Percentiles rank a stretch among this genome's conserved stretches.
phyloP scores from a whole-genome alignment of 495 filamentous ascomycete genomes.

The Tuber indicum region DNA sequence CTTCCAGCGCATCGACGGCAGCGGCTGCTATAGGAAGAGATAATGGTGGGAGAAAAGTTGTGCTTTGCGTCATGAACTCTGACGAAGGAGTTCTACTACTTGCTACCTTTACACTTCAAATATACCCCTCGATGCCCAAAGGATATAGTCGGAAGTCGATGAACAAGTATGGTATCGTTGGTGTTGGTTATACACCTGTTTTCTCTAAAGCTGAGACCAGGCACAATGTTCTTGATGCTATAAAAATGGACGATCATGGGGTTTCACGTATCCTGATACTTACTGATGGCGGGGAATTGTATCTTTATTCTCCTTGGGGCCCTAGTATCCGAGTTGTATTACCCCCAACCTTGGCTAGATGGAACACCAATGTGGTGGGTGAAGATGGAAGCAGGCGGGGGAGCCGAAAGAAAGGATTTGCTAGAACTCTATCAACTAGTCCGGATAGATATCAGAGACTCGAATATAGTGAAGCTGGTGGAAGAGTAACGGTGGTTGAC shows the following conservation, averaged over 20 bases:
- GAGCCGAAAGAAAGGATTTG: slow-evolving; percentile 40
- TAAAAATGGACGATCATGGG: slow-evolving; percentile 62
- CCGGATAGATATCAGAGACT: slow-evolving; percentile 37
- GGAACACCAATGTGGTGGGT: slow-evolving; percentile 42
- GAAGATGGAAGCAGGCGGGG: slow-evolving; percentile 41
- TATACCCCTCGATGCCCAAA: slow-evolving; percentile 35
- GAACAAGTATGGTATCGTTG: slow-evolving; percentile 27
- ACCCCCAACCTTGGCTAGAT: slow-evolving; percentile 44
- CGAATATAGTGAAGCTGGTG: slow-evolving; percentile 38
- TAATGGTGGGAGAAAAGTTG: slow-evolving; percentile 46
- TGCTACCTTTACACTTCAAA: slow-evolving; percentile 54
- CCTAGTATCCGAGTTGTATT: slow-evolving; percentile 53
- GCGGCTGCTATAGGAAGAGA: slow-evolving; percentile 43
- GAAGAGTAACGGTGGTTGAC: slow-evolving; percentile 40
- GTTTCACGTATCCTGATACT: slow-evolving; percentile 64
- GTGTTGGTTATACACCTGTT: slow-evolving; percentile 39
- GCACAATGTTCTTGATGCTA: slow-evolving; percentile 66
- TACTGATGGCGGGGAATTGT: slow-evolving; percentile 59
- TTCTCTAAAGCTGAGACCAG: slow-evolving; percentile 41
- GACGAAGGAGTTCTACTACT: slow-evolving; percentile 62
- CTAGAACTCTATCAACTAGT: slow-evolving; percentile 37
- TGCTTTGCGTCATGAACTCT: slow-evolving; percentile 63
- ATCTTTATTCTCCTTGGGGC: slow-evolving; percentile 70
- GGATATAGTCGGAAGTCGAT: slow-evolving; percentile 35
- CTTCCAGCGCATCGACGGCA: slow-evolving; percentile 52